A percentile compares a stretch with the other conserved stretches of the same genome.
Conservation (phyloP, 306 rosid species). For the Amphicarpaea edgeworthii region DNA sequence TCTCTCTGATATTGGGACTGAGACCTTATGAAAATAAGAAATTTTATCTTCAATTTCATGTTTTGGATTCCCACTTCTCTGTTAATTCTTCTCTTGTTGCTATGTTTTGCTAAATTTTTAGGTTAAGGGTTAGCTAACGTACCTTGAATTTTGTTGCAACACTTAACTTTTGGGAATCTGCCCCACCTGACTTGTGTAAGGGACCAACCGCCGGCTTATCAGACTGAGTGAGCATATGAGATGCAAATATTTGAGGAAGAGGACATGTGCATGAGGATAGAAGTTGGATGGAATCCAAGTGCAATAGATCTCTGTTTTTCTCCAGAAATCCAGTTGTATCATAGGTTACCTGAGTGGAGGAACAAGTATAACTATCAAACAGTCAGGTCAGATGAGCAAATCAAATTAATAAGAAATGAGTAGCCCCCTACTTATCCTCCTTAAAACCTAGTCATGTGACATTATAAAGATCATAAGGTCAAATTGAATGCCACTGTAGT, state of each 20-base stretch:
- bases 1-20: not conserved
- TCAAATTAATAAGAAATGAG: constrained; percentile 18
- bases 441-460: not conserved
- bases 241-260: constrained; percentile 91
- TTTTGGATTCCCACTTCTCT: not conserved
- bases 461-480: not conserved
- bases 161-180: constrained; percentile 97
- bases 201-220: constrained; percentile 86
- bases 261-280: constrained; percentile 89
- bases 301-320: constrained; percentile 94
- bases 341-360: constrained; percentile 79
- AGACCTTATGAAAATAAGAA: not conserved
- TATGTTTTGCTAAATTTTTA: not conserved
- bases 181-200: constrained; percentile 87
- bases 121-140: constrained; percentile 17
- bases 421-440: constrained; percentile 20
- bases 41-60: not conserved
- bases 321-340: constrained; percentile 95
- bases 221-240: constrained; percentile 82
- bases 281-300: constrained; percentile 94
- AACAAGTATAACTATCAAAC: constrained; percentile 57
- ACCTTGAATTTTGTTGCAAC: constrained; percentile 98
- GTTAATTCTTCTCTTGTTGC: not conserved
- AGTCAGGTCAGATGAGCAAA: constrained; percentile 47
- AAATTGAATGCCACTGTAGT: not conserved